phyloP scores from a whole-genome alignment of 2,329 filamentous ascomycete genomes.

The Lasiodiplodia sp. region DNA sequence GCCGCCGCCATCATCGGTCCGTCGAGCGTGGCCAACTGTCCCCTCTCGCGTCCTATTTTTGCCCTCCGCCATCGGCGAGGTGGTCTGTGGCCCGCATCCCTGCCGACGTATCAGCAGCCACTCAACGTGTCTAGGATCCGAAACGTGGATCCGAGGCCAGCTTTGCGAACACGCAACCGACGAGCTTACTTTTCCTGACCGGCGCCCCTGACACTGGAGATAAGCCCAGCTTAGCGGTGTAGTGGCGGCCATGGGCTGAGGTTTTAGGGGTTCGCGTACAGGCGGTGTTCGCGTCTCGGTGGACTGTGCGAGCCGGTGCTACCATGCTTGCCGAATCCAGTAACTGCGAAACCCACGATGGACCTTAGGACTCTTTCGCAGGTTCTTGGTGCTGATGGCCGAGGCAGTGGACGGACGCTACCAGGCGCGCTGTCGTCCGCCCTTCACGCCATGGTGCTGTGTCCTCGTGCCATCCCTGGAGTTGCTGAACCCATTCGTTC shows the following conservation, averaged over 20 bases:
- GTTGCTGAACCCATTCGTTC: background rate
- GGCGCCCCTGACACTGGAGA: background rate
- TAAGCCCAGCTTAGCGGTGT: background rate
- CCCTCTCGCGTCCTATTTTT: background rate
- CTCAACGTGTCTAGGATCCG: background rate
- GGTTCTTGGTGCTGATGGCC: background rate
- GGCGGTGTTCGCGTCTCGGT: slow-evolving; percentile 8
- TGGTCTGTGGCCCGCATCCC: slow-evolving; percentile 11
- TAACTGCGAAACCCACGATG: background rate
- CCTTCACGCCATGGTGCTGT: background rate
- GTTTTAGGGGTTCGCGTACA: slow-evolving; percentile 13
- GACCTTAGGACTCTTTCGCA: background rate
- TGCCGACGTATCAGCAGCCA: background rate
- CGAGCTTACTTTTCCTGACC: background rate
- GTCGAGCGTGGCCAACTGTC: background rate
- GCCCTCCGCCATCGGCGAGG: background rate
- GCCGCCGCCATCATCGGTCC: slow-evolving; percentile 8
- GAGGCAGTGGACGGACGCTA: background rate
- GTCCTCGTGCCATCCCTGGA: background rate
- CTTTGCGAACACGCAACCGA: background rate
- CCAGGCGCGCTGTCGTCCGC: background rate
- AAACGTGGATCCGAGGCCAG: background rate
- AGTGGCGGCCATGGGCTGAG: background rate
- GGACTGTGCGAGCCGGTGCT: slow-evolving; percentile 2
- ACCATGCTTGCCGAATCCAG: slow-evolving; percentile 4